Conservation (phyloP, 352 stramenopile genomes). For the Globisporangium emineosum region DNA sequence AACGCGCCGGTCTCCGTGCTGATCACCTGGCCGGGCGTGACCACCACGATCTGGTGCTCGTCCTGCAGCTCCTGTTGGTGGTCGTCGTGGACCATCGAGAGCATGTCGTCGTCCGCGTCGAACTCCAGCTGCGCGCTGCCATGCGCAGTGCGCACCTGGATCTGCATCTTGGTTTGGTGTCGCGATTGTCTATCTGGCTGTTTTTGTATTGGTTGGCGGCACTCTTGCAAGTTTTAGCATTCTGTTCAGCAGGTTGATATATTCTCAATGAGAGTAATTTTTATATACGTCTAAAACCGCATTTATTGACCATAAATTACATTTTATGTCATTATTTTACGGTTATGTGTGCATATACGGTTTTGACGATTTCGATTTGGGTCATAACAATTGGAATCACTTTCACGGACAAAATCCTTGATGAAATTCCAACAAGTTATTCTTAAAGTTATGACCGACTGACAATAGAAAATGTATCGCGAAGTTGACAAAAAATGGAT, state of each 20-base stretch:
- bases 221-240: not conserved
- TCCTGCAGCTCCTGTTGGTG: constrained; percentile 23
- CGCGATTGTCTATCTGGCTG: constrained; percentile 3
- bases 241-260: not conserved
- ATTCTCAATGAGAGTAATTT: not conserved
- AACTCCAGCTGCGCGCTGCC: not conserved
- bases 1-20: constrained; percentile 74
- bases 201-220: constrained; percentile 2
- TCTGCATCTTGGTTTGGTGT: constrained; percentile 15
- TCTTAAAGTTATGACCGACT: too few relatives aligned
- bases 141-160: constrained; percentile 16
- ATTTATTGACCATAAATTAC: too few relatives aligned
- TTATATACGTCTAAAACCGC: too few relatives aligned
- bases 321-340: too few relatives aligned
- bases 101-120: constrained; percentile 16
- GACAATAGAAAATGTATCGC: too few relatives aligned
- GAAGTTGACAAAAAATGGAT: too few relatives aligned
- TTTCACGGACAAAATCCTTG: too few relatives aligned
- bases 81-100: constrained; percentile 9
- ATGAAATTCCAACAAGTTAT: too few relatives aligned
- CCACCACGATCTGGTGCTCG: constrained; percentile 53
- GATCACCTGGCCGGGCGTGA: constrained; percentile 77
- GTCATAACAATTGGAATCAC: too few relatives aligned
- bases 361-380: too few relatives aligned
- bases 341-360: too few relatives aligned